These are phyloP conservation scores for Acanthamoeba healyi DNA, from an alignment of 208 protist species.

Conservation along the genomic window DNA sequence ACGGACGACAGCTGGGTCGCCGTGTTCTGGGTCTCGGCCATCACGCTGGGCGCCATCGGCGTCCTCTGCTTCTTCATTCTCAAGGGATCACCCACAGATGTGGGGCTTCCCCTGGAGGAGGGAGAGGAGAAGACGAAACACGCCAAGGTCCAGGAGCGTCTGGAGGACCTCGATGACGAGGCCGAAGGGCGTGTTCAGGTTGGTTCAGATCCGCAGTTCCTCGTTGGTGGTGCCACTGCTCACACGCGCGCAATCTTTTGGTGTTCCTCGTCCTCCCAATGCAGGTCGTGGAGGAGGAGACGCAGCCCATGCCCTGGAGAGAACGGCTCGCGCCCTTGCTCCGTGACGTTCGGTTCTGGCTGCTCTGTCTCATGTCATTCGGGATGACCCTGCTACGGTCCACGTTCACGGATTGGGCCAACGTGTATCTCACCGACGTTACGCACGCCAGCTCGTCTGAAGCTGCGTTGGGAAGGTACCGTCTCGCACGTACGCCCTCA, in stretches of 20 bases:
- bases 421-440: constrained; percentile 61
- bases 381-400: constrained; percentile 52
- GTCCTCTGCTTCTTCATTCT: constrained; percentile 34
- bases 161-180: neutral
- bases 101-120: constrained; percentile 30
- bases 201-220: no score
- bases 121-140: neutral
- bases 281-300: neutral
- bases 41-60: constrained; percentile 34
- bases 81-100: constrained; percentile 38
- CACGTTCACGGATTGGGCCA: constrained; percentile 65
- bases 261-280: no score
- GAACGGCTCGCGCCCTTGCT: neutral
- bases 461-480: constrained; percentile 30
- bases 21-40: constrained; percentile 66
- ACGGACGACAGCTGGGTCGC: constrained; percentile 53
- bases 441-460: constrained; percentile 25
- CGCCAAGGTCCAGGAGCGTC: neutral
- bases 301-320: neutral
- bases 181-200: neutral
- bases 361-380: constrained; percentile 68
- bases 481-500: no score
- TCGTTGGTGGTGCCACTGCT: neutral
- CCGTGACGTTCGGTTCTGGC: constrained; percentile 3
- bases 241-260: no score